phyloP scores from a whole-genome alignment of 768 basidiomycete species.

The Lentinula edodes region DNA sequence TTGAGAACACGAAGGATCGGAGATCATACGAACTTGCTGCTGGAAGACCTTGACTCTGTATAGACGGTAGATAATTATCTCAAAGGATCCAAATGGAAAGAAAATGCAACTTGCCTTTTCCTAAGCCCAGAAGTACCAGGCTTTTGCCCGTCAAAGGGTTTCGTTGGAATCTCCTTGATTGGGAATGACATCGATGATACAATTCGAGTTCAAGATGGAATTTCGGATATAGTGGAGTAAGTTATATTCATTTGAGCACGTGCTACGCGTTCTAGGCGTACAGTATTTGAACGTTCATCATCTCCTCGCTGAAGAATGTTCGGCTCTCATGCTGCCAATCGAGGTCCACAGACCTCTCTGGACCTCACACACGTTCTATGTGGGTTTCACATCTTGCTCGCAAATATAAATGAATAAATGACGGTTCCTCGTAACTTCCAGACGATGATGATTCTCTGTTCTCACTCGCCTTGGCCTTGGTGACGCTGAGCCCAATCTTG shows the following conservation, averaged over 20 bases:
- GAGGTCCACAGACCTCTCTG: slow-evolving; percentile 40
- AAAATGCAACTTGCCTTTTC: slow-evolving; percentile 61
- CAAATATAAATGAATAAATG: slow-evolving; percentile 3
- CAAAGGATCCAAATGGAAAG: slow-evolving; percentile 8
- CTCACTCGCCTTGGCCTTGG: slow-evolving; percentile 52
- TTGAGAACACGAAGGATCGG: slow-evolving; percentile 9
- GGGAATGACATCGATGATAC: slow-evolving; percentile 33
- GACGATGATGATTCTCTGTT: slow-evolving; percentile 58
- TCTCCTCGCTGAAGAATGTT: background rate
- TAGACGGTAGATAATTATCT: slow-evolving; percentile 18
- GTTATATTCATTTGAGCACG: background rate
- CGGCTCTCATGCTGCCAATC: background rate
- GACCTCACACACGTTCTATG: slow-evolving; percentile 68
- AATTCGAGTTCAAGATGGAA: background rate
- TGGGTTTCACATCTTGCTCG: slow-evolving; percentile 22
- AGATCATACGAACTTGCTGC: slow-evolving; percentile 61
- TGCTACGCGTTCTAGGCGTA: background rate
- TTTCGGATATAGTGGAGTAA: background rate
- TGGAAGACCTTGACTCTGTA: slow-evolving; percentile 95
- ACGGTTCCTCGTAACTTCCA: slow-evolving; percentile 17
- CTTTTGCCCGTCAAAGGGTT: slow-evolving; percentile 90
- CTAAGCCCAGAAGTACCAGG: slow-evolving; percentile 97
- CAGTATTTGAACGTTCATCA: background rate
- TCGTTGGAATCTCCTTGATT: slow-evolving; percentile 71
- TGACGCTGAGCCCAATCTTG: slow-evolving; percentile 66